These are phyloP conservation scores for Blepharisma undulans DNA, from an alignment of 169 alveolate species.

Conservation along the genomic window DNA sequence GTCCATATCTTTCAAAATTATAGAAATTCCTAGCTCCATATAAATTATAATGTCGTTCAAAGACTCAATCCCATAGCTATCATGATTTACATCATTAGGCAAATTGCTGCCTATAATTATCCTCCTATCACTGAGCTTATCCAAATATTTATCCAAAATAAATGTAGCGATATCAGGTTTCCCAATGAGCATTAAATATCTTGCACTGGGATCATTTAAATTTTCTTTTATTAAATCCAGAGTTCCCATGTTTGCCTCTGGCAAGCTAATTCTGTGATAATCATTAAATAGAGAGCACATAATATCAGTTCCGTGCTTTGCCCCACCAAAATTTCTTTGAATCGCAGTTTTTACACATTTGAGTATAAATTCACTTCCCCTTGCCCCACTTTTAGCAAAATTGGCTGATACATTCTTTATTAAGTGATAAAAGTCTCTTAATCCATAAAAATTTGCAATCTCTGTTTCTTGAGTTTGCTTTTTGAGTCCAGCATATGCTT, in stretches of 20 bases:
- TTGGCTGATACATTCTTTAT: background rate
- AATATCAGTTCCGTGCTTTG: background rate
- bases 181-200: conserved; percentile 20
- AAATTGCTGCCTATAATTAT: background rate
- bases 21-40: conserved; percentile 50
- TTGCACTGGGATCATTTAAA: background rate
- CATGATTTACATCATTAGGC: background rate
- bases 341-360: background rate
- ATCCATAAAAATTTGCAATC: conserved; percentile 12
- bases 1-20: conserved; percentile 56
- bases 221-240: background rate
- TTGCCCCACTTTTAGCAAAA: background rate
- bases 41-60: conserved; percentile 50
- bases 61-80: background rate
- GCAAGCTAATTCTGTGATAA: background rate
- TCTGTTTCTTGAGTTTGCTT: background rate
- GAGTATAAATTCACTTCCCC: background rate
- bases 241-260: background rate
- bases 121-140: background rate
- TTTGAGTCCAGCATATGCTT: background rate
- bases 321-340: conserved; percentile 12
- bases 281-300: background rate
- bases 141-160: background rate
- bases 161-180: background rate
- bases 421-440: conserved; percentile 22